Evolutionary conservation across 495 filamentous ascomycete genomes (phyloP).

Genomic region (Sabuloglossum arenarium): DNA sequence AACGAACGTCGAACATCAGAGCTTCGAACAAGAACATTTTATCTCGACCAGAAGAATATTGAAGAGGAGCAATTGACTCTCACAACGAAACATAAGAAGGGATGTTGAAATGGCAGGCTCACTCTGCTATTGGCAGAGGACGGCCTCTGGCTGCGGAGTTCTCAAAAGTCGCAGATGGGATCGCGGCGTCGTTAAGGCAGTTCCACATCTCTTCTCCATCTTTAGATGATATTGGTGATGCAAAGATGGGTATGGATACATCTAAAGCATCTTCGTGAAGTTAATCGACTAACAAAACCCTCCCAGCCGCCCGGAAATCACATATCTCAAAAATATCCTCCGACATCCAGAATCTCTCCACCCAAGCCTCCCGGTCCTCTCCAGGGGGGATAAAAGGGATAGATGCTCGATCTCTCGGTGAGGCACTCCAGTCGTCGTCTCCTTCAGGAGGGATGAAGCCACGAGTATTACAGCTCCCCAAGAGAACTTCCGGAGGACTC

Average conservation of each 20-base stretch:
- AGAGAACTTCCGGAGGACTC: neutral
- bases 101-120: slow-evolving; percentile 14
- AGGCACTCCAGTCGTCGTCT: neutral
- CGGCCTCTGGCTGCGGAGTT: slow-evolving; percentile 14
- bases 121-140: slow-evolving; percentile 12
- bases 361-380: neutral
- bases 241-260: neutral
- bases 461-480: neutral
- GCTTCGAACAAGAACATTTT: too few relatives aligned
- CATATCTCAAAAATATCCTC: neutral
- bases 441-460: neutral
- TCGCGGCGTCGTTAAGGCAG: slow-evolving; percentile 20
- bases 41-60: neutral
- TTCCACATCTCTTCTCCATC: slow-evolving; percentile 9
- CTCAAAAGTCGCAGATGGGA: slow-evolving; percentile 19
- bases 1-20: too few relatives aligned
- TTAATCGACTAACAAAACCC: neutral
- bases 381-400: neutral
- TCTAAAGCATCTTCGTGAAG: neutral
- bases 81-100: neutral
- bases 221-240: neutral
- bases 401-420: neutral
- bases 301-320: neutral
- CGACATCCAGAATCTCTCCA: neutral
- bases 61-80: neutral